phyloP scores from a whole-genome alignment of 495 filamentous ascomycete genomes.

The Xylaria nigripes region DNA sequence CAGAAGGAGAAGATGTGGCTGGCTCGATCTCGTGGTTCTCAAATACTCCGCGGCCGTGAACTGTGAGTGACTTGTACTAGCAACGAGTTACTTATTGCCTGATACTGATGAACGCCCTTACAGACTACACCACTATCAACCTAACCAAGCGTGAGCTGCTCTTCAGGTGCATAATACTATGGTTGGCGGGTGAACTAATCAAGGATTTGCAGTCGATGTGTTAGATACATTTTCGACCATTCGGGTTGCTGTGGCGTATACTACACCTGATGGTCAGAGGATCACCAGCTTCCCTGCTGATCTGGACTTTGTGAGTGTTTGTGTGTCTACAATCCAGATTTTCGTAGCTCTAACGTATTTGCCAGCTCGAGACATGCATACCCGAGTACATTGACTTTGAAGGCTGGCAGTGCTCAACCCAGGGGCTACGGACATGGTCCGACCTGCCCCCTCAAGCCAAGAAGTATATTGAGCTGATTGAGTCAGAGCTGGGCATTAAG shows the following conservation, averaged over 20 bases:
- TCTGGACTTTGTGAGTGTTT: slow-evolving; percentile 48
- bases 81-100: background rate
- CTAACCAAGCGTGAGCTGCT: slow-evolving; percentile 53
- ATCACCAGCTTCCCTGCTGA: slow-evolving; percentile 60
- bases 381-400: slow-evolving; percentile 65
- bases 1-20: slow-evolving; percentile 73
- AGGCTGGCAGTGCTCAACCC: slow-evolving; percentile 74
- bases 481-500: slow-evolving; percentile 62
- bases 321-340: slow-evolving; percentile 20
- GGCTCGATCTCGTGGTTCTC: slow-evolving; percentile 78
- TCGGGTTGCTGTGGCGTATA: slow-evolving; percentile 72
- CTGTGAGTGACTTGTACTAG: slow-evolving; percentile 17
- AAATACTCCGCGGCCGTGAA: slow-evolving; percentile 65
- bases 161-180: background rate
- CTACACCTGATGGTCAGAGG: slow-evolving; percentile 40
- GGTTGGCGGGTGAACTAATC: background rate
- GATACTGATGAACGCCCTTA: background rate
- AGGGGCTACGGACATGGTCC: slow-evolving; percentile 50
- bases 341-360: slow-evolving; percentile 16
- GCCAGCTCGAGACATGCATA: slow-evolving; percentile 32
- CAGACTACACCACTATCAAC: slow-evolving; percentile 66
- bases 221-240: slow-evolving; percentile 75
- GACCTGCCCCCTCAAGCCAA: slow-evolving; percentile 64
- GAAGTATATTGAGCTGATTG: slow-evolving; percentile 69
- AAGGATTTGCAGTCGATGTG: slow-evolving; percentile 54